These are phyloP conservation scores for Delonix regia DNA, from an alignment of 306 rosid genomes.

Conservation along the genomic window DNA sequence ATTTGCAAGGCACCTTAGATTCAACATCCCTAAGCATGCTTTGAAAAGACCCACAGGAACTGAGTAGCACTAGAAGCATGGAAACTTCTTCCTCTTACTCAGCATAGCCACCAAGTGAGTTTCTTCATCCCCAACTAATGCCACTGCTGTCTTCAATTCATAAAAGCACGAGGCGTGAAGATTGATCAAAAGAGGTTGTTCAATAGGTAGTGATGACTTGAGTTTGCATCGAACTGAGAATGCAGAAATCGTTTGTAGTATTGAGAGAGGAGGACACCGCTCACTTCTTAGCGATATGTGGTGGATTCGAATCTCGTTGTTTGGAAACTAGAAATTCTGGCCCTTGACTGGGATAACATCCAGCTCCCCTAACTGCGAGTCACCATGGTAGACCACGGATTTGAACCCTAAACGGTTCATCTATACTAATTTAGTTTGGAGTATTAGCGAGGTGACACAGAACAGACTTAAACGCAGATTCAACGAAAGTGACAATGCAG, in stretches of 20 bases:
- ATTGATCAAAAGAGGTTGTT: conserved; percentile 63
- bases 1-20: conserved; percentile 77
- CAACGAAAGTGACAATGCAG: too few relatives aligned
- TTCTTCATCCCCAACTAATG: too few relatives aligned
- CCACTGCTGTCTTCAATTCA: too few relatives aligned
- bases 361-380: conserved; percentile 71
- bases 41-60: conserved; percentile 71
- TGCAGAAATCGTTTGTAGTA: conserved; percentile 83
- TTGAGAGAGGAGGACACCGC: conserved; percentile 86
- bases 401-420: conserved; percentile 88
- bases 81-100: conserved; percentile 67
- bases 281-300: conserved; percentile 70
- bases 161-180: conserved; percentile 80
- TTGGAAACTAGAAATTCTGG: conserved; percentile 77
- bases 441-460: too few relatives aligned
- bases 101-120: neutral
- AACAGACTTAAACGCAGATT: too few relatives aligned
- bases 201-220: conserved; percentile 61
- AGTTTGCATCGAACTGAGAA: conserved; percentile 90
- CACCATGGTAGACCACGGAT: conserved; percentile 71
- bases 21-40: conserved; percentile 73
- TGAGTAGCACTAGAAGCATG: conserved; percentile 88
- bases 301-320: conserved; percentile 91
- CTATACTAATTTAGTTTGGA: conserved; percentile 14
- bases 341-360: conserved; percentile 59